phyloP scores from a whole-genome alignment of 2,329 filamentous ascomycete genomes.

The Pestalotiopsis sp. region DNA sequence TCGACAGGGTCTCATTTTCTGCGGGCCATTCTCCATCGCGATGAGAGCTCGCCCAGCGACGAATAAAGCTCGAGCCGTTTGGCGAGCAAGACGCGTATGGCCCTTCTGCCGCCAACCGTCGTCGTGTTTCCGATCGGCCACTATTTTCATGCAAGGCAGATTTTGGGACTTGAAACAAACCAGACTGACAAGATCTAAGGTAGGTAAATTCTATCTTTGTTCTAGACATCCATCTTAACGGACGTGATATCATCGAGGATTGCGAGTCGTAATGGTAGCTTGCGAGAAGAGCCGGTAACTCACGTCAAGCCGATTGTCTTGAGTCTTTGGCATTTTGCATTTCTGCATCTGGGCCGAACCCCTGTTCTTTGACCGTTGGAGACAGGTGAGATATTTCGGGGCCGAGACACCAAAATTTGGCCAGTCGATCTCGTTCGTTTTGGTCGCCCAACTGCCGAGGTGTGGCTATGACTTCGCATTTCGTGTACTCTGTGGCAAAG shows the following conservation, averaged over 20 bases:
- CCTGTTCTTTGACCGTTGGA: background rate
- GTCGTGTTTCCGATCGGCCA: constrained; percentile 3
- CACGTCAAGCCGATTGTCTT: background rate
- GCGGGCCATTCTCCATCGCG: background rate
- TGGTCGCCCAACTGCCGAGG: constrained; percentile 1
- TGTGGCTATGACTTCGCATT: background rate
- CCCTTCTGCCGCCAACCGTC: background rate
- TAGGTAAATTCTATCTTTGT: background rate
- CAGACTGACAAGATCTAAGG: background rate
- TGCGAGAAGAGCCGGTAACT: background rate
- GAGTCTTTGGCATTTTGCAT: background rate
- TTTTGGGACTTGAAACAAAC: constrained; percentile 6
- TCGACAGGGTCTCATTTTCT: constrained; percentile 6
- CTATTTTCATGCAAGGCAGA: constrained; percentile 10
- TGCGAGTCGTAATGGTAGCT: background rate
- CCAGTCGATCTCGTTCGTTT: background rate
- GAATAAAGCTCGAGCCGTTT: constrained; percentile 2
- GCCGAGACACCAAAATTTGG: background rate
- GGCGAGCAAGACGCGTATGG: background rate
- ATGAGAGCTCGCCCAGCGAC: constrained; percentile 3
- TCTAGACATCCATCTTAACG: background rate
- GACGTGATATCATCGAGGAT: constrained; percentile 2
- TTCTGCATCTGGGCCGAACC: background rate
- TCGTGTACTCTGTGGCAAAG: background rate
- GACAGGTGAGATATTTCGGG: background rate